A percentile compares a stretch with the other conserved stretches of the same genome.
phyloP scores from a whole-genome alignment of 345 rosid species.

The Gossypioides kirkii region DNA sequence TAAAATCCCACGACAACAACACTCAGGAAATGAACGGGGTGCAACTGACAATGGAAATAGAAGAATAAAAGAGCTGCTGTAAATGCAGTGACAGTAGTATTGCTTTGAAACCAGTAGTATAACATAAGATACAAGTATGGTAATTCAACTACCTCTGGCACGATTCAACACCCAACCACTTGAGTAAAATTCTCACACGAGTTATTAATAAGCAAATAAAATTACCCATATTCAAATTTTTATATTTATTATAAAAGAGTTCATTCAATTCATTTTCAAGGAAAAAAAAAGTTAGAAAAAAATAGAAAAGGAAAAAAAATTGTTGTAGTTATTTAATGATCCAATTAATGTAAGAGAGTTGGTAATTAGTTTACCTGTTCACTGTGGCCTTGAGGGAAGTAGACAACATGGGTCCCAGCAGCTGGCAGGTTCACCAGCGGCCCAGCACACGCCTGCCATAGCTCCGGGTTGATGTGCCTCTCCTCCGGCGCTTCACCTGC shows the following conservation, averaged over 20 bases:
- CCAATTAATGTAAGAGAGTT: not conserved
- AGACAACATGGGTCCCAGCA: constrained; percentile 59
- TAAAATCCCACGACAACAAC: not conserved
- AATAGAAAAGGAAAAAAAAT: too few species aligned
- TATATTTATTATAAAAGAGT: not conserved
- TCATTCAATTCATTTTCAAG: not conserved
- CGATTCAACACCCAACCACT: not conserved
- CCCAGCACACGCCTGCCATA: constrained; percentile 79
- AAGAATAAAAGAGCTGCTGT: too few species aligned
- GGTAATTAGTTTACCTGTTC: constrained; percentile 43
- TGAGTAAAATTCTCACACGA: not conserved
- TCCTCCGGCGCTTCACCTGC: constrained; percentile 38
- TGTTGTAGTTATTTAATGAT: not conserved
- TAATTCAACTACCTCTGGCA: not conserved
- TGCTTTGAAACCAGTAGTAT: too few species aligned
- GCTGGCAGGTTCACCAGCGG: constrained; percentile 60
- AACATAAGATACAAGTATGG: not conserved
- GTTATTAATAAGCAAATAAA: not conserved
- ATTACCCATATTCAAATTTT: not conserved
- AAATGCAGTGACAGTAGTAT: too few species aligned
- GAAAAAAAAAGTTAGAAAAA: not conserved
- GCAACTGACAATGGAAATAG: not conserved
- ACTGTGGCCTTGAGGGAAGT: constrained; percentile 81
- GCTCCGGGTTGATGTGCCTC: constrained; percentile 59
- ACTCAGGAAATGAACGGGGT: not conserved